Evolutionary conservation across 1,284 basidiomycete species (phyloP).

Genomic region (Ceratobasidium sp.): DNA sequence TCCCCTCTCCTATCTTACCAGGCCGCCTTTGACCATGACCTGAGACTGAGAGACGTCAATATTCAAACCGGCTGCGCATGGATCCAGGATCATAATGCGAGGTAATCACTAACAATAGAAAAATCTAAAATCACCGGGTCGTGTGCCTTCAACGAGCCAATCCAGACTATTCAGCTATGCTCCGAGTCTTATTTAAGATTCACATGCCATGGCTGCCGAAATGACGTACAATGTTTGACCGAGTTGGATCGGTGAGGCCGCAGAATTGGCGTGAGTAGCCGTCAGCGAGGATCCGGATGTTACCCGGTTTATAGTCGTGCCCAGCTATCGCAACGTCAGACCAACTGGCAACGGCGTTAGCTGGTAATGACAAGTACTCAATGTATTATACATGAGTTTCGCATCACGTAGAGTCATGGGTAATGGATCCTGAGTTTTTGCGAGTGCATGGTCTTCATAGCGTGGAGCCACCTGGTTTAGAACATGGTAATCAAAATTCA

Average conservation of each 20-base stretch:
- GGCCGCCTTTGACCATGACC: not conserved
- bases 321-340: not conserved
- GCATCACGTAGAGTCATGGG: too few species aligned
- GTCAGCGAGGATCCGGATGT: not conserved
- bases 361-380: too few species aligned
- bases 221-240: constrained; percentile 1
- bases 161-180: constrained; percentile 2
- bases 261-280: not conserved
- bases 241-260: not conserved
- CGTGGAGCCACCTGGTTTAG: too few species aligned
- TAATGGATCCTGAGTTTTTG: too few species aligned
- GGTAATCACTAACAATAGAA: not conserved
- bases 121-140: constrained; percentile 10
- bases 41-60: not conserved
- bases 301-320: not conserved
- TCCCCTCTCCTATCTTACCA: not conserved
- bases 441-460: too few species aligned
- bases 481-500: too few species aligned
- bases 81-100: not conserved
- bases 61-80: not conserved
- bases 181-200: not conserved
- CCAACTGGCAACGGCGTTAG: too few species aligned
- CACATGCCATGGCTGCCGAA: not conserved
- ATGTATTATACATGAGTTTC: too few species aligned
- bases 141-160: constrained; percentile 9